Evolutionary conservation across 169 alveolate species (phyloP), one percentile per base, ranked within the genome.

Genomic region (Gregarina niphandrodes): DNA sequence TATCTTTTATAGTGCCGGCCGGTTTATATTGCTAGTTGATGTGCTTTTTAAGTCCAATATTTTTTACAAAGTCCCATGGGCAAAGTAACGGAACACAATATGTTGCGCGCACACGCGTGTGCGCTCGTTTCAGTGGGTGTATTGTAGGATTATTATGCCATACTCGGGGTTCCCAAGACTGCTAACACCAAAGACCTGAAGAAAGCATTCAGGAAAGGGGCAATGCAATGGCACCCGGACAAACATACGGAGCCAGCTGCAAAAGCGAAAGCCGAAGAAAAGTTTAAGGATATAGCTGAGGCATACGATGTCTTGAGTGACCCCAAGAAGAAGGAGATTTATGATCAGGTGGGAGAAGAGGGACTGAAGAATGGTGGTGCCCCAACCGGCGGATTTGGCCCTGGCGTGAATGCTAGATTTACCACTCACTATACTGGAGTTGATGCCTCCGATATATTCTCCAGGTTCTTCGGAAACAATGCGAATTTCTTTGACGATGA

Each of bases 271-370:
- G 32, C 22, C 4, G 4, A 37, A 32, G 57, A 34, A 13, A 61
- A 26, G 47, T 53, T 49, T 36, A 35, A 55, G 21, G 70, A 61
- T 38, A 34, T 36, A 36, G 64, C 58, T 17, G 58, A 61, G 30
- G 73, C 76, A 4, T 61, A 66, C 45, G 73, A 66, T 38, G 66
- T 61, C 3, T 42, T 66, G 22, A 56, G 64, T 38, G 73, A 66
- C 21, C 45, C 51, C 12, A 42, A 59, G 23, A 62, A 62, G 37
- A 29, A 54, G 53, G 64, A 40, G 42, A 44, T 62, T 26, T 62
- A 62, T 44, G 62, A 59, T 36, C 56, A 44, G 38, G 49, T 26
- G 21, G 73, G 73, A 0, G 52, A 55, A 9, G 73, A 62, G 36
- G 71, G 62, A 19, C 21, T 62, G 2, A 53, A 62, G 35, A 52